Evolutionary conservation across 2,329 filamentous ascomycete species (phyloP).

Genomic region (Fusarium tupiense): DNA sequence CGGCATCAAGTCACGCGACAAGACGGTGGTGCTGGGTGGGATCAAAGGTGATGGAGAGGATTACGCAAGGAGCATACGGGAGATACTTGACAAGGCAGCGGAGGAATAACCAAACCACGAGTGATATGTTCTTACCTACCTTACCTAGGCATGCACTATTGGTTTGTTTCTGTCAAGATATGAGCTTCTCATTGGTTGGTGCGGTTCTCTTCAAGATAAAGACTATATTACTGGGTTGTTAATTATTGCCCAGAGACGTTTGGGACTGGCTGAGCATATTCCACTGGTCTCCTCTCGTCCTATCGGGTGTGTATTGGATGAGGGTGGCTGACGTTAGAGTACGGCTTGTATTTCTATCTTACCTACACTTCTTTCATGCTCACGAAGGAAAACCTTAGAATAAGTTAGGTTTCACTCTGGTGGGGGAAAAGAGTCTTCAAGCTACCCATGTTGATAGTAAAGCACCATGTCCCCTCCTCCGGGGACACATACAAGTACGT

Average conservation of each 20-base stretch:
- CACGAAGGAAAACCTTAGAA: background rate
- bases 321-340: background rate
- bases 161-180: background rate
- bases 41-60: constrained; percentile 46
- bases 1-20: constrained; percentile 72
- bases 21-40: constrained; percentile 62
- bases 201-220: background rate
- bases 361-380: background rate
- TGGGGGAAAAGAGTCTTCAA: background rate
- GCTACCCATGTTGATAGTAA: background rate
- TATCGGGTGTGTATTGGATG: background rate
- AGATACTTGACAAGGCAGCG: constrained; percentile 42
- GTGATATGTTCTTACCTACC: background rate
- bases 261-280: background rate
- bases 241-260: background rate
- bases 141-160: background rate
- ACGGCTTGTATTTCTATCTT: background rate
- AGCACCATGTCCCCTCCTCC: background rate
- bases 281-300: background rate
- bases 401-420: background rate
- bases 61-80: constrained; percentile 42
- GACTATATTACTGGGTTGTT: background rate
- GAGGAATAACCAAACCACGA: constrained; percentile 15
- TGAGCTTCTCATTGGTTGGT: constrained; percentile 15
- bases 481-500: background rate